Conservation (phyloP, 441 rosid genomes). For the Omphalea diandra region DNA sequence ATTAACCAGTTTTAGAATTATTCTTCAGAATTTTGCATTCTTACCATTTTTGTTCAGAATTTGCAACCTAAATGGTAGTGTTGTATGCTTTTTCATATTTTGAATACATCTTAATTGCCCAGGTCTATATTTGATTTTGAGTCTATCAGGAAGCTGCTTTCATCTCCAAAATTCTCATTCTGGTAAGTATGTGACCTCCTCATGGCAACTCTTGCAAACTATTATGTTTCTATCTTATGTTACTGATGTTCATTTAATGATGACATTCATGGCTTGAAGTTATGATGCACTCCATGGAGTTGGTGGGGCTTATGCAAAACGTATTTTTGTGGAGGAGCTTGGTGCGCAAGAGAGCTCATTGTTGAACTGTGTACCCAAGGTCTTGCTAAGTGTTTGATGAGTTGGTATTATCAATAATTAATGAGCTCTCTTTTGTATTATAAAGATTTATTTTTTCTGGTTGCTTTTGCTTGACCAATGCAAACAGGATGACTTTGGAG, state of each 20-base stretch:
- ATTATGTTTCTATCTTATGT: constrained; percentile 7
- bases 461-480: constrained; percentile 16
- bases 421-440: constrained; percentile 5
- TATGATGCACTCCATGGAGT: constrained; percentile 97
- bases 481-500: constrained; percentile 95
- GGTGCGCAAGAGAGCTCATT: constrained; percentile 82
- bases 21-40: background rate
- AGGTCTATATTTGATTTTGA: constrained; percentile 95
- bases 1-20: background rate
- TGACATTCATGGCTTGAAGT: constrained; percentile 35
- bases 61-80: background rate
- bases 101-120: constrained; percentile 16
- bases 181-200: constrained; percentile 52
- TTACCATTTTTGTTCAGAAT: too few species aligned
- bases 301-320: constrained; percentile 92
- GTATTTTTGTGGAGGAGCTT: constrained; percentile 94
- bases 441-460: background rate
- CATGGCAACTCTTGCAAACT: constrained; percentile 10
- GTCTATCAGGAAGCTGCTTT: constrained; percentile 67
- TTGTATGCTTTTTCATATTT: background rate
- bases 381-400: constrained; percentile 30
- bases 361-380: constrained; percentile 92
- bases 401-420: constrained; percentile 3
- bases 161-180: constrained; percentile 84
- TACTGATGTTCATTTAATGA: background rate